Evolutionary conservation across 2,329 filamentous ascomycete genomes (phyloP).

Genomic region (Eutypa lata): DNA sequence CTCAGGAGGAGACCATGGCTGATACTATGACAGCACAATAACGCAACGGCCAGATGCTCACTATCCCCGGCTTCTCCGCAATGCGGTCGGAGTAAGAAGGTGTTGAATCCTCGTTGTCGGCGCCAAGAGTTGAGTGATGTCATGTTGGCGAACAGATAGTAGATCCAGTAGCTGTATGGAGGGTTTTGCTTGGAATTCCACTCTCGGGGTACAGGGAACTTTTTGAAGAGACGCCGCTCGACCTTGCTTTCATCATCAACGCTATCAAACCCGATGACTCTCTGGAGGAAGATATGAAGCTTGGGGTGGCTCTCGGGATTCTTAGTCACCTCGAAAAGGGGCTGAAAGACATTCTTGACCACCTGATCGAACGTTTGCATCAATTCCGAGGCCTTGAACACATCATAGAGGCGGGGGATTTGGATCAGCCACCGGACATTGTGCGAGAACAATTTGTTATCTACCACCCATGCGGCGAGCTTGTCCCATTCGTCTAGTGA

Average conservation of each 20-base stretch:
- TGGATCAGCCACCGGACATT: conserved; percentile 98
- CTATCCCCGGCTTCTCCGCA: conserved; percentile 96
- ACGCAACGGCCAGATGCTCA: conserved; percentile 88
- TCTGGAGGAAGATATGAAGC: conserved; percentile 88
- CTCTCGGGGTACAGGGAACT: conserved; percentile 84
- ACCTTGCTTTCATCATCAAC: conserved; percentile 98
- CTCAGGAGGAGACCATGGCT: conserved; percentile 89
- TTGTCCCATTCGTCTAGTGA: conserved; percentile 96
- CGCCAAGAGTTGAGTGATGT: conserved; percentile 89
- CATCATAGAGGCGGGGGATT: conserved; percentile 88
- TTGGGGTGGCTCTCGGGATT: conserved; percentile 86
- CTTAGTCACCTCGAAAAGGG: conserved; percentile 89
- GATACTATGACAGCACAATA: conserved; percentile 93
- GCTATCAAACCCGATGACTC: conserved; percentile 95
- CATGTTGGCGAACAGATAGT: conserved; percentile 94
- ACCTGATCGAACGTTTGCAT: conserved; percentile 91
- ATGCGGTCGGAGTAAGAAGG: conserved; percentile 87
- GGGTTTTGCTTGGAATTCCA: conserved; percentile 95
- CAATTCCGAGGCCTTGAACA: conserved; percentile 85
- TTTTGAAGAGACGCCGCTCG: conserved; percentile 89
- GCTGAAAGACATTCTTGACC: conserved; percentile 86
- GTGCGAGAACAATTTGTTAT: conserved; percentile 96
- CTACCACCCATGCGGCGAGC: conserved; percentile 92
- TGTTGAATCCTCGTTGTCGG: conserved; percentile 90
- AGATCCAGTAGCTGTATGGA: conserved; percentile 98